Evolutionary conservation across 2,329 filamentous ascomycete genomes (phyloP), one percentile per base, ranked within the genome.

Genomic region (Decorospora gaudefroyi): DNA sequence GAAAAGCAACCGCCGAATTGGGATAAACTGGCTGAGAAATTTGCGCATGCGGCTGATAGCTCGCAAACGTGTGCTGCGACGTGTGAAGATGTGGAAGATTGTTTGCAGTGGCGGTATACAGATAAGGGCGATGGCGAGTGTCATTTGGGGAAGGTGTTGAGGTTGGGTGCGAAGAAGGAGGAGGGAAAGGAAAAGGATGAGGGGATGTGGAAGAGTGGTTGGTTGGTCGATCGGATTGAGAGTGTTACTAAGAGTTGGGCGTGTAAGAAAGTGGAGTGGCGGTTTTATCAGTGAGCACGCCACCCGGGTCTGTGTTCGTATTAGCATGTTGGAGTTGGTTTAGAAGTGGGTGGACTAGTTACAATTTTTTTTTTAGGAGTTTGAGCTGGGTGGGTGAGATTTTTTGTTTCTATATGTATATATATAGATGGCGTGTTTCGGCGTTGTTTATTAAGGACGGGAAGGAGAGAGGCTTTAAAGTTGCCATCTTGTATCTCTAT

Each of bases 181-280:
- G 50, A 44, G 16, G 56, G 51, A 4, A 51, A 40, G n/a, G n/a
- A n/a, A n/a, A n/a, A n/a, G n/a, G n/a, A n/a, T n/a, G n/a, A n/a
- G n/a, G n/a, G n/a, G n/a, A n/a, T n/a, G 16, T 69, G 65, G 65
- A 64, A 51, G 10, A 67, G 66, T 49, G 69, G 70, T 5, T 73
- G 69, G 69, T 48, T 70, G 49, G 21, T 66, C 5, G 66, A 70
- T 0, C 53, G 67, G 15, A 57, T 72, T 2, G 31, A 53, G 12
- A 42, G 48, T 12, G 27, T 39, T 0, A 58, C 28, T 2, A 51
- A 53, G 28, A 53, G 53, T 16, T 66, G 65, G 64, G 57, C 53
- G 16, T 69, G 65, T 29, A 59, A 62, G 30, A 41, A 59, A 16
- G 50, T 55, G 2, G 47, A 53, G 3, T 69, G 65, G 65, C 58